Conservation (phyloP, 2,329 filamentous ascomycete genomes). For the Bipolaris zeicola region DNA sequence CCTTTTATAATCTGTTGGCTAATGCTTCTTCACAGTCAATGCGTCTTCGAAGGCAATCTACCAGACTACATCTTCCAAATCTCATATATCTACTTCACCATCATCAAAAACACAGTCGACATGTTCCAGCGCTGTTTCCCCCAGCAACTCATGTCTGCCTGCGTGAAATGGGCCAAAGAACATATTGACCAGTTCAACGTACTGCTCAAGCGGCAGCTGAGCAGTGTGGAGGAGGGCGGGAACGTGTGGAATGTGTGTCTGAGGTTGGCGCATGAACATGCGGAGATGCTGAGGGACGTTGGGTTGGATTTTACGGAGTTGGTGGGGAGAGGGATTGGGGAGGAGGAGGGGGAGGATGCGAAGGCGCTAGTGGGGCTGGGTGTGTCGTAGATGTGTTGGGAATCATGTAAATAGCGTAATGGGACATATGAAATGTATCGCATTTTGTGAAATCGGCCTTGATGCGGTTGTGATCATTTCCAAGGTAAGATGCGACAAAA, state of each 20-base stretch:
- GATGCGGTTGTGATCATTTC: too few species aligned
- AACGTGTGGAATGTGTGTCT: conserved; percentile 83
- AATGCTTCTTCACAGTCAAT: conserved; percentile 65
- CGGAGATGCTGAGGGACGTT: conserved; percentile 78
- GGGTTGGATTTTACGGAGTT: conserved; percentile 88
- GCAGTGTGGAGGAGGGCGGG: conserved; percentile 78
- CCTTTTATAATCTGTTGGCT: background rate
- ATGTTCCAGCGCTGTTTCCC: conserved; percentile 84
- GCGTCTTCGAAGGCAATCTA: conserved; percentile 92
- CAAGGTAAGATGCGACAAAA: too few species aligned
- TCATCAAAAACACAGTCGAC: conserved; percentile 90
- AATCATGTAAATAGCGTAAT: background rate
- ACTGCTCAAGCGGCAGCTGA: conserved; percentile 81
- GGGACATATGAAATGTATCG: background rate
- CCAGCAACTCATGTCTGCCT: conserved; percentile 85
- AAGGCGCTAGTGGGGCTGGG: conserved; percentile 36
- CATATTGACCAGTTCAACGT: conserved; percentile 90
- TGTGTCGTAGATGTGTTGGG: conserved; percentile 14
- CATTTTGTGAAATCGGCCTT: background rate
- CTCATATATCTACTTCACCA: conserved; percentile 92
- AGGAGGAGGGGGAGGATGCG: conserved; percentile 6
- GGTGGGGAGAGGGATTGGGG: conserved; percentile 59
- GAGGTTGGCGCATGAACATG: conserved; percentile 79
- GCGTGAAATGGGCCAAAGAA: conserved; percentile 98
- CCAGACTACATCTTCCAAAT: conserved; percentile 93